Conservation (phyloP, 805 yeast genomes). For the Ogataea thermomethanolica region DNA sequence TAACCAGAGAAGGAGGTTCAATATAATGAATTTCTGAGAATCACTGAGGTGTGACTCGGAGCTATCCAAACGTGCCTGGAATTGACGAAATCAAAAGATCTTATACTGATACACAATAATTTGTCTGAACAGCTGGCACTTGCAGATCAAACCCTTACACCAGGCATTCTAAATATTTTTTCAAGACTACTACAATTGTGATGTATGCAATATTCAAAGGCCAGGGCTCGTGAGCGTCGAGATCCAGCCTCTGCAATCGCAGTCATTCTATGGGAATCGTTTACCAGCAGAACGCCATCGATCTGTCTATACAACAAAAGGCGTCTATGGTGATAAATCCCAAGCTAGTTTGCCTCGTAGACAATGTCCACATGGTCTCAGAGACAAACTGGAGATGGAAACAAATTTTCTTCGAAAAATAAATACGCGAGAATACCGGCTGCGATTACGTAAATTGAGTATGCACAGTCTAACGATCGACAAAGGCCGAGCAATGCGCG, state of each 20-base stretch:
- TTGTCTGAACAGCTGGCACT: slow-evolving; percentile 10
- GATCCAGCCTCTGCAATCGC: slow-evolving; percentile 17
- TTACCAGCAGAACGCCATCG: slow-evolving; percentile 43
- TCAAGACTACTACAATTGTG: not conserved
- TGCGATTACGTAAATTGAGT: too few species aligned
- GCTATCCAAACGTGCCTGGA: too few species aligned
- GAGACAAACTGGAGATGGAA: not conserved
- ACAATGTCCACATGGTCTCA: slow-evolving; percentile 1
- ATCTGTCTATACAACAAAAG: not conserved
- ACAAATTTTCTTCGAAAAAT: too few species aligned
- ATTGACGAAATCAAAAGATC: too few species aligned
- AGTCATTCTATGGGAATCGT: slow-evolving; percentile 49
- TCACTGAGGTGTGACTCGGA: too few species aligned
- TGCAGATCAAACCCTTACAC: slow-evolving; percentile 6
- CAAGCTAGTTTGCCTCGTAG: slow-evolving; percentile 1
- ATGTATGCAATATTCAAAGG: slow-evolving; percentile 19
- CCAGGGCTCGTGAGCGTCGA: slow-evolving; percentile 7
- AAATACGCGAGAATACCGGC: too few species aligned
- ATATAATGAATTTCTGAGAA: not conserved
- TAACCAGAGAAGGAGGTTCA: not conserved
- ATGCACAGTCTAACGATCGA: too few species aligned
- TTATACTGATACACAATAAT: not conserved
- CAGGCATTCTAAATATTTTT: not conserved
- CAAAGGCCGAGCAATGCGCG: too few species aligned
- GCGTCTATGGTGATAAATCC: slow-evolving; percentile 17